phyloP scores from a whole-genome alignment of 177 flowering plant genomes.

The Tripterygium wilfordii region DNA sequence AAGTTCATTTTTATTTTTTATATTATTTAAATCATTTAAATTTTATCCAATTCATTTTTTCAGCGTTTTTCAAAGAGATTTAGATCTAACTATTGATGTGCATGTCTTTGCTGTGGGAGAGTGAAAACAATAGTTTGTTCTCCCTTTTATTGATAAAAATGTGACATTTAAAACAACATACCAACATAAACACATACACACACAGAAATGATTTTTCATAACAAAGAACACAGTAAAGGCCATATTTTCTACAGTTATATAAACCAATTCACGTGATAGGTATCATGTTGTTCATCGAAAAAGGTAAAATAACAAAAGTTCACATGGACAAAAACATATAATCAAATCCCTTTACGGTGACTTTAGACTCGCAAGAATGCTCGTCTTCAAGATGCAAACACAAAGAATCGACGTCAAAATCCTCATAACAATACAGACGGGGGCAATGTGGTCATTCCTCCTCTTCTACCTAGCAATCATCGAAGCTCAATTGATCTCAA shows the following conservation, averaged over 20 bases:
- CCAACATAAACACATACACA: too few relatives aligned
- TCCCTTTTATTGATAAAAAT: too few relatives aligned
- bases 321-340: neutral
- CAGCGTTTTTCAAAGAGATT: too few relatives aligned
- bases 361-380: constrained; percentile 64
- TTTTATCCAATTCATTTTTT: too few relatives aligned
- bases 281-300: too few relatives aligned
- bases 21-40: too few relatives aligned
- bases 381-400: constrained; percentile 87
- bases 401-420: constrained; percentile 66
- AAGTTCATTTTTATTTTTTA: too few relatives aligned
- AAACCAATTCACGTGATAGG: neutral
- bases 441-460: constrained; percentile 74
- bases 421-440: constrained; percentile 85
- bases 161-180: too few relatives aligned
- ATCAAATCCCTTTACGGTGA: constrained; percentile 39
- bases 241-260: neutral
- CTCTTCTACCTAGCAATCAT: constrained; percentile 77
- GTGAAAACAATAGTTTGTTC: too few relatives aligned
- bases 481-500: constrained; percentile 67
- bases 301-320: neutral
- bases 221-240: neutral
- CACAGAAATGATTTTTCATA: too few relatives aligned
- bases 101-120: too few relatives aligned
- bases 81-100: too few relatives aligned